These are phyloP conservation scores for Euryodendron excelsum DNA, from an alignment of 148 eudicot genomes.

Conservation along the genomic window DNA sequence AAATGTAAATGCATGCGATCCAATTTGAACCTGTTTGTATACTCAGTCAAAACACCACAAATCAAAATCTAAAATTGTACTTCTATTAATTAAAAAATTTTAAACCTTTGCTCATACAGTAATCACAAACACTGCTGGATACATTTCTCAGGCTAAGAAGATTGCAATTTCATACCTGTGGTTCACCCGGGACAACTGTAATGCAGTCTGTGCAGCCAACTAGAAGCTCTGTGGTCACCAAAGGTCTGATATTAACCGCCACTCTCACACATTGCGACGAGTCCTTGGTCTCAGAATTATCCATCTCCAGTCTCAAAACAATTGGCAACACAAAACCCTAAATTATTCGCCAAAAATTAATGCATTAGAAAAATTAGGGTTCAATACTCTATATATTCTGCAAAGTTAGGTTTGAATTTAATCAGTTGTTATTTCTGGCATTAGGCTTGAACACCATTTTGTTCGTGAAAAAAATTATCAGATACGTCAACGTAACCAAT, in stretches of 20 bases:
- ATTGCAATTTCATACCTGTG: conserved; percentile 46
- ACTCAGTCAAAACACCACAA: background rate
- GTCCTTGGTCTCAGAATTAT: conserved; percentile 39
- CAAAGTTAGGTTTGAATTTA: background rate
- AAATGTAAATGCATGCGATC: conserved; percentile 70
- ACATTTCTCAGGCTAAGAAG: background rate
- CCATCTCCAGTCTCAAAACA: conserved; percentile 31
- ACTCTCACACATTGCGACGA: conserved; percentile 57
- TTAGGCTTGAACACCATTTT: background rate
- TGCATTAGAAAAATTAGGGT: background rate
- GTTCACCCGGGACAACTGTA: conserved; percentile 56
- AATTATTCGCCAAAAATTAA: background rate
- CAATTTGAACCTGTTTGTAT: conserved; percentile 75
- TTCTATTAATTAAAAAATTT: background rate
- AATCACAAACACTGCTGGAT: background rate
- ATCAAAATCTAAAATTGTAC: background rate
- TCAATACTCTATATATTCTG: background rate
- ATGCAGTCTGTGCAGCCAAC: conserved; percentile 72
- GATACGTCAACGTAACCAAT: background rate
- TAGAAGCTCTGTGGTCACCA: conserved; percentile 68
- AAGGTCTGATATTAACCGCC: conserved; percentile 72
- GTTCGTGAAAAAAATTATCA: background rate
- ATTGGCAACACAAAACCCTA: conserved; percentile 3
- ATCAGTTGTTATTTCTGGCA: background rate
- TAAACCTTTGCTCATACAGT: background rate